Conservation (phyloP, 306 rosid species). For the Cicer arietinum region DNA sequence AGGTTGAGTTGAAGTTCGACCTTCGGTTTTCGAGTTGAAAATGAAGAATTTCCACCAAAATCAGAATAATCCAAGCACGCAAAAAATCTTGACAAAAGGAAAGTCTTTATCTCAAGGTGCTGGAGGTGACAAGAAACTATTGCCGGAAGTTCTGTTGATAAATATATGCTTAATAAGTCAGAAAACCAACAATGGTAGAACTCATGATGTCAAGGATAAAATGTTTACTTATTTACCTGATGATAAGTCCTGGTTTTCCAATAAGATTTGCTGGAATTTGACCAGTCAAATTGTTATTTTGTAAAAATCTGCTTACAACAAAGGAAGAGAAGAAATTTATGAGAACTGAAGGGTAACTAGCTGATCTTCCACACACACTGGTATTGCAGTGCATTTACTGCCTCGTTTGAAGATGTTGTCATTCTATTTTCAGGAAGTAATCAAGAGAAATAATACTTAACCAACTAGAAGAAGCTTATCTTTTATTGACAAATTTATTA, state of each 20-base stretch:
- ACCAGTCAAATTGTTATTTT: constrained; percentile 88
- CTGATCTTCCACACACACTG: constrained; percentile 4
- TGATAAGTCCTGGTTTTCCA: constrained; percentile 60
- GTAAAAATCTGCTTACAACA: constrained; percentile 70
- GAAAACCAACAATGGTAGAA: constrained; percentile 22
- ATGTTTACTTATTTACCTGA: constrained; percentile 58
- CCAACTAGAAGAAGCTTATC: not conserved
- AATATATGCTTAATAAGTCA: constrained; percentile 45
- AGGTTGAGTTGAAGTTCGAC: constrained; percentile 40
- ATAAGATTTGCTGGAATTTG: constrained; percentile 71
- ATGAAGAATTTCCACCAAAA: constrained; percentile 40
- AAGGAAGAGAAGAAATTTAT: constrained; percentile 18
- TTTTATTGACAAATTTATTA: constrained; percentile 8
- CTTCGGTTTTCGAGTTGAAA: constrained; percentile 44
- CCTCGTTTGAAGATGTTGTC: not conserved
- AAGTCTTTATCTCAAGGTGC: constrained; percentile 57
- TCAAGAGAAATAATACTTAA: not conserved
- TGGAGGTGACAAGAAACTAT: constrained; percentile 60
- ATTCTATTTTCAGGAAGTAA: not conserved
- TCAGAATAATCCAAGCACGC: constrained; percentile 33
- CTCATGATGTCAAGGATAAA: constrained; percentile 12
- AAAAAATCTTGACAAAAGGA: constrained; percentile 32
- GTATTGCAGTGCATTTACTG: not conserved
- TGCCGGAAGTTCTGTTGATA: constrained; percentile 71
- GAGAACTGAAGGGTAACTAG: constrained; percentile 9